A percentile compares a stretch with the other conserved stretches of the same genome.
Conservation (phyloP, 768 basidiomycete species). For the Megacollybia marginata region DNA sequence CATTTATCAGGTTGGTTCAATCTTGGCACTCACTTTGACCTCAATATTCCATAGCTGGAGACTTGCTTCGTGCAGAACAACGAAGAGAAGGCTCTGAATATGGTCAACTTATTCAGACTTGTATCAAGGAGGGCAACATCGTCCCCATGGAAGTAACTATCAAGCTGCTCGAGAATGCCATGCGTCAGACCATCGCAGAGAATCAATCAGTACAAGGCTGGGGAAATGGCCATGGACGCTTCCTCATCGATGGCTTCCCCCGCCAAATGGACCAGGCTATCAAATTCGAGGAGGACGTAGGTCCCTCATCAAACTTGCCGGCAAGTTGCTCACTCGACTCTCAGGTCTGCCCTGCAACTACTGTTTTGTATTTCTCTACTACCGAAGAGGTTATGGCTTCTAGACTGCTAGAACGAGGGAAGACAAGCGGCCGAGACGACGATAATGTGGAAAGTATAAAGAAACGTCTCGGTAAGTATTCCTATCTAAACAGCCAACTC, state of each 20-base stretch:
- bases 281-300: constrained; percentile 80
- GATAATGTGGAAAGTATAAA: constrained; percentile 92
- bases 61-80: constrained; percentile 93
- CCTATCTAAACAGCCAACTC: not conserved
- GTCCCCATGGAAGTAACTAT: constrained; percentile 97
- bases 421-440: constrained; percentile 94
- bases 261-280: constrained; percentile 97
- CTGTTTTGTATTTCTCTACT: constrained; percentile 82
- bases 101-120: constrained; percentile 77
- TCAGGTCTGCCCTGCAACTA: constrained; percentile 74
- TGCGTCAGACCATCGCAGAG: constrained; percentile 53
- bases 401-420: constrained; percentile 81
- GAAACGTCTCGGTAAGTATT: constrained; percentile 84
- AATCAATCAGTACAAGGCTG: constrained; percentile 44
- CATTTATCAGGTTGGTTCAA: constrained; percentile 77
- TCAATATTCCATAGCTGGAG: constrained; percentile 61
- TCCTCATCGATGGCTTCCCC: constrained; percentile 96
- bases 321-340: not conserved
- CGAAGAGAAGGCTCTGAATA: constrained; percentile 75
- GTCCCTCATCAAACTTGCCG: constrained; percentile 12
- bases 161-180: constrained; percentile 91
- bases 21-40: constrained; percentile 5
- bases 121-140: constrained; percentile 87
- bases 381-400: constrained; percentile 82
- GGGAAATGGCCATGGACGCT: constrained; percentile 69